Percentiles rank a stretch among this genome's conserved stretches.
Evolutionary conservation across 352 stramenopile genomes (phyloP).

Genomic region (Phytophthora rubi): DNA sequence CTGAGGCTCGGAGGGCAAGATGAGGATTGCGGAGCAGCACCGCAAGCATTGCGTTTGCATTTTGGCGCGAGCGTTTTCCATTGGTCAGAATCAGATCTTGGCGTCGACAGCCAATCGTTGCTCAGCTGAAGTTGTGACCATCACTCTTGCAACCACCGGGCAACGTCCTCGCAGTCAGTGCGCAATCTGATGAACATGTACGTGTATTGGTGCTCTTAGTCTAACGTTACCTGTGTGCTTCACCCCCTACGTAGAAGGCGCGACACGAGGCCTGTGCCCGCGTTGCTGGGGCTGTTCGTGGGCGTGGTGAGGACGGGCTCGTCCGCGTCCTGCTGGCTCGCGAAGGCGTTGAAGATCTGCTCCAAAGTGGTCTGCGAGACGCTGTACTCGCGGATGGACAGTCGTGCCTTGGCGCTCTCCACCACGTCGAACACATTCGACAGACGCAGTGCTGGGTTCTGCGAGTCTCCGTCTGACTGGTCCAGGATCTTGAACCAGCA

Average conservation of each 20-base stretch:
- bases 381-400: conserved; percentile 84
- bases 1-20: neutral
- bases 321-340: conserved; percentile 60
- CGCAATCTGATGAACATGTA: neutral
- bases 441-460: conserved; percentile 42
- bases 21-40: conserved; percentile 5
- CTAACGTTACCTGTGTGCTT: neutral
- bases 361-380: conserved; percentile 91
- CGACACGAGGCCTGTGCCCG: conserved; percentile 14
- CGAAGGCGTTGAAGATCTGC: conserved; percentile 43
- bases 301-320: conserved; percentile 27
- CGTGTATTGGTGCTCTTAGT: neutral
- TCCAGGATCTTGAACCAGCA: conserved; percentile 69
- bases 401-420: conserved; percentile 46
- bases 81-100: neutral
- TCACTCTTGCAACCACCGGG: neutral
- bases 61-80: neutral
- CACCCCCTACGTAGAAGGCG: conserved; percentile 5
- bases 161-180: too few relatives aligned
- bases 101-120: neutral
- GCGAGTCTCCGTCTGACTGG: conserved; percentile 2
- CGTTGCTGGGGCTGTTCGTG: conserved; percentile 15
- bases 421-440: conserved; percentile 77
- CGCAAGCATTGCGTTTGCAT: conserved; percentile 1
- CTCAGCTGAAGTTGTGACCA: neutral